Conservation (phyloP, 768 basidiomycete species). For the Mrakia blollopis region DNA sequence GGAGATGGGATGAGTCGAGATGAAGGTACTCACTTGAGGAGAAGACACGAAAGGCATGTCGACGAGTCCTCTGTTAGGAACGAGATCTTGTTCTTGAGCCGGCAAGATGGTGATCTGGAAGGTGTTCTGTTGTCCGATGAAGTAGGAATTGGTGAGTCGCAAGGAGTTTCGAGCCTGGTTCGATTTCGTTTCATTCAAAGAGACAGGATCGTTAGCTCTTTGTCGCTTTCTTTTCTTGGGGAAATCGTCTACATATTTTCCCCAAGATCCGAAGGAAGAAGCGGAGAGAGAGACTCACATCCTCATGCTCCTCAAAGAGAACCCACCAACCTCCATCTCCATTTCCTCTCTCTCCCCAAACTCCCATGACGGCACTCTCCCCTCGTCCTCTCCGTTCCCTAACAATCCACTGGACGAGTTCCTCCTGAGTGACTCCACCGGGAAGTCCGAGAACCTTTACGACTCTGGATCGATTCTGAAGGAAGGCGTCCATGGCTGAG, state of each 20-base stretch:
- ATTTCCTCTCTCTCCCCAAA: background rate
- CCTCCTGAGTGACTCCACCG: background rate
- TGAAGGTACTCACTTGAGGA: background rate
- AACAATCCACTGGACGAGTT: background rate
- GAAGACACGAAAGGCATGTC: background rate
- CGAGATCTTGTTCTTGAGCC: constrained; percentile 6
- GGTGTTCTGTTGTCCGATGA: background rate
- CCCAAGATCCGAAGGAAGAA: constrained; percentile 10
- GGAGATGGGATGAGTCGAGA: no score
- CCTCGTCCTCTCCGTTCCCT: background rate
- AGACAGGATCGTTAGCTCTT: background rate
- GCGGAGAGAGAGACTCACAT: constrained; percentile 10
- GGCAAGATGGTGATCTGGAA: background rate
- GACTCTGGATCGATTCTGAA: constrained; percentile 32
- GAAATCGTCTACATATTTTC: background rate
- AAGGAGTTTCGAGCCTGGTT: background rate
- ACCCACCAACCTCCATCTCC: background rate
- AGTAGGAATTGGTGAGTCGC: background rate
- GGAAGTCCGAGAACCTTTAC: constrained; percentile 49
- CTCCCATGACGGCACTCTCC: background rate
- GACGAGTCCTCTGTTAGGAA: background rate
- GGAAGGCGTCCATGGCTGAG: constrained; percentile 6
- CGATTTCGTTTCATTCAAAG: background rate
- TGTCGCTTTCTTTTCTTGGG: background rate
- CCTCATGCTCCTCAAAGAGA: background rate